Evolutionary conservation across 1,284 basidiomycete genomes (phyloP).

Genomic region (Papiliotrema fonsecae): DNA sequence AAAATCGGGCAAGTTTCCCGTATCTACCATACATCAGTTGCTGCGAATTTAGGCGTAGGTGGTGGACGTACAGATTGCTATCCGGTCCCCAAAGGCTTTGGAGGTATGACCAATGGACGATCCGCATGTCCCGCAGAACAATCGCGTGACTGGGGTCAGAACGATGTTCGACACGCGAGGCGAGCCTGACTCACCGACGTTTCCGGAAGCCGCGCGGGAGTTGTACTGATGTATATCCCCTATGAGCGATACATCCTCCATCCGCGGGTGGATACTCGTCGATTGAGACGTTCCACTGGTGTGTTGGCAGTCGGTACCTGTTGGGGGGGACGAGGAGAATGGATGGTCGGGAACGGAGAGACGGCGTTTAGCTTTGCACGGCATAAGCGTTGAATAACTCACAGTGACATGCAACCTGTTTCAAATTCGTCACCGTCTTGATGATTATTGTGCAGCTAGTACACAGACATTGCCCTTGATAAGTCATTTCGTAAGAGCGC

Average conservation of each 20-base stretch:
- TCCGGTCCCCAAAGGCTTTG: not conserved
- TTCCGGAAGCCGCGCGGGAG: not conserved
- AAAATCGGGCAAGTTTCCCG: not conserved
- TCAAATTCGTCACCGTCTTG: not conserved
- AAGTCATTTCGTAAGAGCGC: not conserved
- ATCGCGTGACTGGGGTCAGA: not conserved
- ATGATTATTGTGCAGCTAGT: not conserved
- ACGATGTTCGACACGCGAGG: not conserved
- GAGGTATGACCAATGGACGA: not conserved
- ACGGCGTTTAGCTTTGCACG: not conserved
- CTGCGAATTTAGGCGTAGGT: not conserved
- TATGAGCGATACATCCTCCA: not conserved
- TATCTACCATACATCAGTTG: not conserved
- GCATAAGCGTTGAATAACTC: not conserved
- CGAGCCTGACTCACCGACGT: not conserved
- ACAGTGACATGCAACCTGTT: not conserved
- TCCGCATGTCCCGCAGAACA: slow-evolving; percentile 1
- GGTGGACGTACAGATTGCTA: not conserved
- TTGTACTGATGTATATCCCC: not conserved
- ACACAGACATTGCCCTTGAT: not conserved
- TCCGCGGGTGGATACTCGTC: not conserved
- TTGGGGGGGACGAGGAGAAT: not conserved
- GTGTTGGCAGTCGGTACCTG: not conserved
- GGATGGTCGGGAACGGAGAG: not conserved
- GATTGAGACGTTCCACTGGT: not conserved